phyloP scores from a whole-genome alignment of 2,329 filamentous ascomycete genomes.

The Aspergillus viridinutans region DNA sequence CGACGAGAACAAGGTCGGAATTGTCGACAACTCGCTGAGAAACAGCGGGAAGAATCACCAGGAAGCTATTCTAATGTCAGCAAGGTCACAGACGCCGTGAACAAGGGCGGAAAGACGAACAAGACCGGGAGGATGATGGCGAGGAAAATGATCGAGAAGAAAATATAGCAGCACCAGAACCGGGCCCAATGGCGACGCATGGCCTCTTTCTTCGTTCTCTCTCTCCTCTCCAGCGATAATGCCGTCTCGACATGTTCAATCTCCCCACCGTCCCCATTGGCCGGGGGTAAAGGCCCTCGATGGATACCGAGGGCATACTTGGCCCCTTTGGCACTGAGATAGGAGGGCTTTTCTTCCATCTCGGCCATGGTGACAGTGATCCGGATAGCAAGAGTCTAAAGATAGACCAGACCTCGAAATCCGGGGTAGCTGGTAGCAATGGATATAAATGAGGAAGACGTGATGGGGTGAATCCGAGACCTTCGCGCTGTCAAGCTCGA shows the following conservation, averaged over 20 bases:
- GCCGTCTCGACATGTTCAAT: conserved; percentile 26
- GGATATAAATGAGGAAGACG: conserved; percentile 1
- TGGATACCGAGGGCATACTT: conserved; percentile 29
- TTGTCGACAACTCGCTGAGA: conserved; percentile 38
- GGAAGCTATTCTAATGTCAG: conserved; percentile 28
- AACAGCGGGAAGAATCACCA: conserved; percentile 38
- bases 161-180: conserved; percentile 37
- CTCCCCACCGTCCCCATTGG: conserved; percentile 13
- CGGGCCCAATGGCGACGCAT: conserved; percentile 34
- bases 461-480: not conserved
- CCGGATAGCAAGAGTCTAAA: not conserved
- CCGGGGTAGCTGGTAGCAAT: conserved; percentile 1
- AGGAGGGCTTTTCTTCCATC: conserved; percentile 22
- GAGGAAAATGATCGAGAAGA: conserved; percentile 38
- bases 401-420: not conserved
- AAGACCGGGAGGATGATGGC: conserved; percentile 25
- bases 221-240: conserved; percentile 21
- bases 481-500: not conserved
- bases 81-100: not conserved
- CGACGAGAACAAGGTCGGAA: conserved; percentile 33
- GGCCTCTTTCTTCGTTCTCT: conserved; percentile 22
- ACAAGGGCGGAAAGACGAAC: conserved; percentile 21
- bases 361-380: conserved; percentile 18
- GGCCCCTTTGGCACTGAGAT: conserved; percentile 23
- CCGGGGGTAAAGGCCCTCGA: conserved; percentile 24